Evolutionary conservation across 768 basidiomycete species (phyloP).

Genomic region (Saitozyma podzolica): DNA sequence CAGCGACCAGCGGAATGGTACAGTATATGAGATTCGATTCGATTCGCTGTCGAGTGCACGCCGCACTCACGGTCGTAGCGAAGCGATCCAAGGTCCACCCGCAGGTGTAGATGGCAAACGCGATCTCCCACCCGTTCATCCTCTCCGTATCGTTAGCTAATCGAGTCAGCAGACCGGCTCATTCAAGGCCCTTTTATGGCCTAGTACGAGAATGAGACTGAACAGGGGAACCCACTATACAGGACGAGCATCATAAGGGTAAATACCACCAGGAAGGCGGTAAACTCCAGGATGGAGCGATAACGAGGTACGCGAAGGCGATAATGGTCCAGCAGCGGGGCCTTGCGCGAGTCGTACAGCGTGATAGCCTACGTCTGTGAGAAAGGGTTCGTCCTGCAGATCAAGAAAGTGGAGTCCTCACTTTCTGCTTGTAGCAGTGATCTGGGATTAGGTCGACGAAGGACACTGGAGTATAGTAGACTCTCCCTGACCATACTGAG

Average conservation of each 20-base stretch:
- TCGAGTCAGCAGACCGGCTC: background rate
- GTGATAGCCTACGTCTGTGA: constrained; percentile 18
- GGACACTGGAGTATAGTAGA: constrained; percentile 15
- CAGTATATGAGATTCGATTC: background rate
- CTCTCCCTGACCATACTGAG: constrained; percentile 13
- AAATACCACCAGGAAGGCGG: constrained; percentile 29
- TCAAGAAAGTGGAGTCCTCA: background rate
- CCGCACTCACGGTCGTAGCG: constrained; percentile 12
- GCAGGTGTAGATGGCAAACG: constrained; percentile 31
- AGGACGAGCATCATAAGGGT: constrained; percentile 25
- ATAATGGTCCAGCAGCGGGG: constrained; percentile 35
- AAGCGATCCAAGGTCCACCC: constrained; percentile 22
- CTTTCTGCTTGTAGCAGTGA: constrained; percentile 26
- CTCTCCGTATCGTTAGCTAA: constrained; percentile 6
- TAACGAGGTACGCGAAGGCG: constrained; percentile 29
- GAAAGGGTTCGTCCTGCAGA: too few species aligned
- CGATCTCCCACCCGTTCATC: constrained; percentile 27
- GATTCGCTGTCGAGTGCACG: background rate
- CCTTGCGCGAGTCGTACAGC: constrained; percentile 29
- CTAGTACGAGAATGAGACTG: too few species aligned
- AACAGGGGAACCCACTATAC: constrained; percentile 2
- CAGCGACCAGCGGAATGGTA: constrained; percentile 5
- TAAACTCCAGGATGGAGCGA: constrained; percentile 26
- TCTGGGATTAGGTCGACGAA: constrained; percentile 17
- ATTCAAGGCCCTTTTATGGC: too few species aligned